phyloP scores from a whole-genome alignment of 495 filamentous ascomycete genomes.

The Friedmanniomyces simplex region DNA sequence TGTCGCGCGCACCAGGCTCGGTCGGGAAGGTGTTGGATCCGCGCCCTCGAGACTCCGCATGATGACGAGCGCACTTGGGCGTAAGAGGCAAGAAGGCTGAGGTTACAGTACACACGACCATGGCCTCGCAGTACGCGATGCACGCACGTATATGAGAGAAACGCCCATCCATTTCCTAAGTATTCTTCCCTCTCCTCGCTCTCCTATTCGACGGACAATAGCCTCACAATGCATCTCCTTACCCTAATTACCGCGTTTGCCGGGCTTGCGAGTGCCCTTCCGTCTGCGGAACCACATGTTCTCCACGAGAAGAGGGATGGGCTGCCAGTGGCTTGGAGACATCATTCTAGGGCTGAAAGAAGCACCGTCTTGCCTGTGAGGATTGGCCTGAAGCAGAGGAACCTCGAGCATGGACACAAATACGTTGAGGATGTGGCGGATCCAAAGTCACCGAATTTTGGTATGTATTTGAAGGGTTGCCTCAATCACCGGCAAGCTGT shows the following conservation, averaged over 20 bases:
- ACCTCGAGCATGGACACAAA: constrained; percentile 13
- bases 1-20: too few species aligned
- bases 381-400: constrained; percentile 17
- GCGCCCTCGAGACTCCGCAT: not conserved
- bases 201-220: too few species aligned
- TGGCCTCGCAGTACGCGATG: too few species aligned
- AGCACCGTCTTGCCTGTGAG: constrained; percentile 17
- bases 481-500: too few species aligned
- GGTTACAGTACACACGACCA: too few species aligned
- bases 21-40: too few species aligned
- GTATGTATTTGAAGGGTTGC: too few species aligned
- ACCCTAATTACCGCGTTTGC: constrained; percentile 4
- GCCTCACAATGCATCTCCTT: constrained; percentile 13
- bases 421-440: constrained; percentile 15
- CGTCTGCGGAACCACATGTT: constrained; percentile 19
- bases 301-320: constrained; percentile 25
- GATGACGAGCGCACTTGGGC: not conserved
- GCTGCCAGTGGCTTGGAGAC: constrained; percentile 19
- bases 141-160: too few species aligned
- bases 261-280: constrained; percentile 8
- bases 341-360: constrained; percentile 13
- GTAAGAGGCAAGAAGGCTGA: not conserved
- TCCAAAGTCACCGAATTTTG: constrained; percentile 17
- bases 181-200: too few species aligned
- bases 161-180: too few species aligned